Conservation (phyloP, 1,284 basidiomycete species). For the Vanrija sp. region DNA sequence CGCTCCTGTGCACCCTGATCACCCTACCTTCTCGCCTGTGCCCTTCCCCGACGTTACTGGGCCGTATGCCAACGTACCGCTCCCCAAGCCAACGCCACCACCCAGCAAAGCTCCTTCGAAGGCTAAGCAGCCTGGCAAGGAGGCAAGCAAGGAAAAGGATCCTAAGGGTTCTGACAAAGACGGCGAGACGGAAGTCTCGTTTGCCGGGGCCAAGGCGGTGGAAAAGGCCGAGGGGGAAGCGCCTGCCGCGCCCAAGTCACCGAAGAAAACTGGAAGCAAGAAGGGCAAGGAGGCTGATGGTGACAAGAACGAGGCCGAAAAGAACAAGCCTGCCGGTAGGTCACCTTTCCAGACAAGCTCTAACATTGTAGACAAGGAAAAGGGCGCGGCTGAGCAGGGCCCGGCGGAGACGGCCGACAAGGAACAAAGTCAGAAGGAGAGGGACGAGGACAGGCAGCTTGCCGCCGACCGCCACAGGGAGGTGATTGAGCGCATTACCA, state of each 20-base stretch:
- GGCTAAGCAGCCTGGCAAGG: too few relatives aligned
- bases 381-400: constrained; percentile 21
- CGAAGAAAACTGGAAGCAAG: background rate
- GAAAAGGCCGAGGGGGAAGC: background rate
- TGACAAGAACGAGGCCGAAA: constrained; percentile 18
- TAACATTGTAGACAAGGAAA: background rate
- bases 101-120: too few relatives aligned
- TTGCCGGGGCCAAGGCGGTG: too few relatives aligned
- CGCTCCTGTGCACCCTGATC: too few relatives aligned
- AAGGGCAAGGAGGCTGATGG: constrained; percentile 1
- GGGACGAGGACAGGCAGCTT: constrained; percentile 24
- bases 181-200: too few relatives aligned
- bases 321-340: constrained; percentile 12
- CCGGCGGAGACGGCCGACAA: constrained; percentile 34
- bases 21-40: too few relatives aligned
- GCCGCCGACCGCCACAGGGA: background rate
- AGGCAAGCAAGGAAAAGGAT: too few relatives aligned
- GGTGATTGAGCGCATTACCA: background rate
- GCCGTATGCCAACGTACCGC: background rate
- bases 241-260: too few relatives aligned
- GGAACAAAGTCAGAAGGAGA: constrained; percentile 27
- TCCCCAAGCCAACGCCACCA: background rate
- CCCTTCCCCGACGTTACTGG: too few relatives aligned
- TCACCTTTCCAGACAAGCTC: background rate
- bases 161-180: too few relatives aligned